Evolutionary conservation across 768 basidiomycete genomes (phyloP).

Genomic region (Zangia roseola): DNA sequence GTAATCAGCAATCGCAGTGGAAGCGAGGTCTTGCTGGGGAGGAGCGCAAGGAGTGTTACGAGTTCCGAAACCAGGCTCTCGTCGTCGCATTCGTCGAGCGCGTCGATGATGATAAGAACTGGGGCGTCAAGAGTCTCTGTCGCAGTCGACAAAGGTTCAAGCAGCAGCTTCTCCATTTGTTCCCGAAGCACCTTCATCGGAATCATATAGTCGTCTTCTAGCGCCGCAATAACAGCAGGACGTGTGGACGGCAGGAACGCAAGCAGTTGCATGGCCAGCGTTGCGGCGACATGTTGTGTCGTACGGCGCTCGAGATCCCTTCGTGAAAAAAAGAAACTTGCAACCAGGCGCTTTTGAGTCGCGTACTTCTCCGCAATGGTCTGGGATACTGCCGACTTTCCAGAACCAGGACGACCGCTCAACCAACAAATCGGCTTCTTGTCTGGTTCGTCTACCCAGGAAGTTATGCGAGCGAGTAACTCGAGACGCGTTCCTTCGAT

Average conservation of each 20-base stretch:
- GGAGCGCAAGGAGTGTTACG: conserved; percentile 20
- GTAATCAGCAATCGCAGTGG: conserved; percentile 28
- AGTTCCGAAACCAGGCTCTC: conserved; percentile 26
- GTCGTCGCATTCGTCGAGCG: conserved; percentile 29
- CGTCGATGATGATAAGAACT: conserved; percentile 21
- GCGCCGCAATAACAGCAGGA: conserved; percentile 19
- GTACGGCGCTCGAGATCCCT: conserved; percentile 23
- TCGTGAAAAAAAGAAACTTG: conserved; percentile 38
- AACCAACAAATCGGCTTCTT: conserved; percentile 22
- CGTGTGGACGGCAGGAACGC: conserved; percentile 19
- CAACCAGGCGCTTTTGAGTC: conserved; percentile 24
- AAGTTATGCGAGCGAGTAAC: conserved; percentile 12
- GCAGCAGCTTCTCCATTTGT: conserved; percentile 27
- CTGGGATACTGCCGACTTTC: conserved; percentile 31
- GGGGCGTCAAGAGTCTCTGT: conserved; percentile 9
- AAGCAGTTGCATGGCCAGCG: conserved; percentile 33
- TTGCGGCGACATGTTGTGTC: conserved; percentile 27
- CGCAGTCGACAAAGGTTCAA: conserved; percentile 17
- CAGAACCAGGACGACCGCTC: conserved; percentile 26
- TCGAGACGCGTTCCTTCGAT: conserved; percentile 23
- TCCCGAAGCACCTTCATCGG: conserved; percentile 29
- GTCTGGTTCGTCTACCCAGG: conserved; percentile 13
- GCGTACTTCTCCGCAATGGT: conserved; percentile 29
- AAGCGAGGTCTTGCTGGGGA: conserved; percentile 9
- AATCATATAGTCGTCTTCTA: conserved; percentile 26